Conservation (phyloP, 2,329 filamentous ascomycete genomes). For the Ophiosphaerella korrae region DNA sequence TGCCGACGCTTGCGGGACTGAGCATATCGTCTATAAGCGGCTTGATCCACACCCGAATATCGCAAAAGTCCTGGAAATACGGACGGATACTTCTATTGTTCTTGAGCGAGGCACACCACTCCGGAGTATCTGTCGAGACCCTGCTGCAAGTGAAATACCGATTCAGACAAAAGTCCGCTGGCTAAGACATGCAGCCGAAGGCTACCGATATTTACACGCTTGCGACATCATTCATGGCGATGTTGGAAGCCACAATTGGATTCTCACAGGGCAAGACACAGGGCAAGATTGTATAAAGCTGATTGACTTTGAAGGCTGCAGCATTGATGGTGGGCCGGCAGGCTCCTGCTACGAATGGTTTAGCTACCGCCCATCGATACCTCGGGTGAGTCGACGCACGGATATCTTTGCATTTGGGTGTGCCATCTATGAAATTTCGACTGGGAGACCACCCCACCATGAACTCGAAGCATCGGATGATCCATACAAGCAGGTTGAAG, state of each 20-base stretch:
- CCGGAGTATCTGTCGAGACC: slow-evolving; percentile 2
- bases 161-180: slow-evolving; percentile 4
- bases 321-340: slow-evolving; percentile 7
- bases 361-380: slow-evolving; percentile 5
- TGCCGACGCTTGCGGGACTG: not conserved
- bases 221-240: slow-evolving; percentile 5
- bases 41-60: slow-evolving; percentile 7
- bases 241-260: slow-evolving; percentile 4
- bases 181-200: slow-evolving; percentile 3
- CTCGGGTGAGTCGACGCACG: slow-evolving; percentile 3
- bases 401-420: slow-evolving; percentile 11
- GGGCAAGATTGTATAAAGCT: not conserved
- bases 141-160: slow-evolving; percentile 1
- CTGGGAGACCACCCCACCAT: slow-evolving; percentile 5
- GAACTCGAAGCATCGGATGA: slow-evolving; percentile 4
- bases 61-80: not conserved
- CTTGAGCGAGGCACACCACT: slow-evolving; percentile 6
- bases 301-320: slow-evolving; percentile 6
- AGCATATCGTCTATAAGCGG: not conserved
- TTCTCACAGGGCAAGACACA: not conserved
- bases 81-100: slow-evolving; percentile 2
- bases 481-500: slow-evolving; percentile 4
- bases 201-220: not conserved
- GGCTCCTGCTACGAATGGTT: slow-evolving; percentile 10
- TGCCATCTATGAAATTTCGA: slow-evolving; percentile 6